These are phyloP conservation scores for Lagenidium sp. DNA, from an alignment of 352 stramenopile species.

Conservation along the genomic window DNA sequence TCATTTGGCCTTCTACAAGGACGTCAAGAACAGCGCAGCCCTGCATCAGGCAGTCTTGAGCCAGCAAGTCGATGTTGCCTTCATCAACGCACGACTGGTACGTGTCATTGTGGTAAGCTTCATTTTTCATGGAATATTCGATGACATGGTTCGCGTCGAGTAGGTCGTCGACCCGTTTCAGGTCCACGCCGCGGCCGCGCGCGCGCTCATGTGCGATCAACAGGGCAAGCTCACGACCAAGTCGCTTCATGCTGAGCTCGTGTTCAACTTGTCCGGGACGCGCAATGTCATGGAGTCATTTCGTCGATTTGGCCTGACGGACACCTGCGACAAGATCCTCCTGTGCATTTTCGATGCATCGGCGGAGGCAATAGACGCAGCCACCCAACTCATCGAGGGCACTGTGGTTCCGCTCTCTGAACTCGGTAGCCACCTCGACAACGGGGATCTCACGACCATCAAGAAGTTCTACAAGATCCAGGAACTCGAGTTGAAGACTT, in stretches of 20 bases:
- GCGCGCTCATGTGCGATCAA: conserved; percentile 59
- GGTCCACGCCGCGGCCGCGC: conserved; percentile 59
- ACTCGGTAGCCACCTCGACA: conserved; percentile 35
- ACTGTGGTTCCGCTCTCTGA: conserved; percentile 28
- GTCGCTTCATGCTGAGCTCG: conserved; percentile 70
- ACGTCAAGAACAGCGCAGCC: conserved; percentile 57
- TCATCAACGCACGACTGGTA: conserved; percentile 72
- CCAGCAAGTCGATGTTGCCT: conserved; percentile 57
- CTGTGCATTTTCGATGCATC: conserved; percentile 73
- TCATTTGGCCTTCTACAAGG: conserved; percentile 57
- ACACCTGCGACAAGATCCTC: conserved; percentile 43
- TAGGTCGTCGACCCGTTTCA: conserved; percentile 74
- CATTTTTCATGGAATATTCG: no score
- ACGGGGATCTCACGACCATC: conserved; percentile 40
- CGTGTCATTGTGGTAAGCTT: neutral
- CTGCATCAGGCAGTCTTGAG: conserved; percentile 49
- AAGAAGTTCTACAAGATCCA: conserved; percentile 84
- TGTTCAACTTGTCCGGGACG: conserved; percentile 81
- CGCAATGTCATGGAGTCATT: conserved; percentile 82
- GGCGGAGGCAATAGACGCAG: conserved; percentile 22
- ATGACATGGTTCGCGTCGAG: no score
- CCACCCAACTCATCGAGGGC: conserved; percentile 42
- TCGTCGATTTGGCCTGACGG: conserved; percentile 59
- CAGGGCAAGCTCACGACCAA: conserved; percentile 52
- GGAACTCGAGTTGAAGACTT: conserved; percentile 56